Percentiles rank a stretch among this genome's conserved stretches.
phyloP scores from a whole-genome alignment of 2,329 filamentous ascomycete species.

The Botryotinia calthae region DNA sequence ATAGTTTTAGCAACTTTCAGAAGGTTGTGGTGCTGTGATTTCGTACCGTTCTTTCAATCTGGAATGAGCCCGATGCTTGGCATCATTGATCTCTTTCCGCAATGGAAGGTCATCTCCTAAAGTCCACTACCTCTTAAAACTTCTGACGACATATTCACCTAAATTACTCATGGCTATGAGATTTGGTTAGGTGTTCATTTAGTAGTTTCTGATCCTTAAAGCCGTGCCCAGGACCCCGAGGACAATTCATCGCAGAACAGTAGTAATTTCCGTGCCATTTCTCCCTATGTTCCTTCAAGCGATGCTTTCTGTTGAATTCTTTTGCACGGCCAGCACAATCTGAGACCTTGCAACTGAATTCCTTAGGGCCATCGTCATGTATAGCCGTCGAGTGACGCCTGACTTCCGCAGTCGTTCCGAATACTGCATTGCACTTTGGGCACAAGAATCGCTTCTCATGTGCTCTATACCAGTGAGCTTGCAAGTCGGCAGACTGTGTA shows the following conservation, averaged over 20 bases:
- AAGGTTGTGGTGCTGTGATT: too few species aligned
- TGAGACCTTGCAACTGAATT: neutral
- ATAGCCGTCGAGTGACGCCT: neutral
- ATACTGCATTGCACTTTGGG: neutral
- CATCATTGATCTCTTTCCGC: neutral
- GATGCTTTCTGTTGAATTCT: constrained; percentile 1
- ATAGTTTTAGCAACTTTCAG: neutral
- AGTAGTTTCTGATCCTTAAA: neutral
- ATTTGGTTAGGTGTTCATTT: neutral
- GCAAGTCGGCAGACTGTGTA: neutral
- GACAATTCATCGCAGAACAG: neutral
- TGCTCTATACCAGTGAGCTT: neutral
- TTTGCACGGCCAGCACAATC: neutral
- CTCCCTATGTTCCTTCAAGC: neutral
- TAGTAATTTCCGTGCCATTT: neutral
- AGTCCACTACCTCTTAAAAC: neutral
- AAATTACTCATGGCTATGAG: neutral
- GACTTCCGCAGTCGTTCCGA: neutral
- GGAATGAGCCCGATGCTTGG: neutral
- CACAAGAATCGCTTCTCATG: neutral
- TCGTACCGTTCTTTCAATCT: neutral
- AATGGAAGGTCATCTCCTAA: neutral
- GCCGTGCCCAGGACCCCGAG: neutral
- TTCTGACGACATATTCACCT: too few species aligned
- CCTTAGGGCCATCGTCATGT: neutral